These are phyloP conservation scores for Cystobasidium sp. DNA, from an alignment of 1,284 basidiomycete species.

Conservation along the genomic window DNA sequence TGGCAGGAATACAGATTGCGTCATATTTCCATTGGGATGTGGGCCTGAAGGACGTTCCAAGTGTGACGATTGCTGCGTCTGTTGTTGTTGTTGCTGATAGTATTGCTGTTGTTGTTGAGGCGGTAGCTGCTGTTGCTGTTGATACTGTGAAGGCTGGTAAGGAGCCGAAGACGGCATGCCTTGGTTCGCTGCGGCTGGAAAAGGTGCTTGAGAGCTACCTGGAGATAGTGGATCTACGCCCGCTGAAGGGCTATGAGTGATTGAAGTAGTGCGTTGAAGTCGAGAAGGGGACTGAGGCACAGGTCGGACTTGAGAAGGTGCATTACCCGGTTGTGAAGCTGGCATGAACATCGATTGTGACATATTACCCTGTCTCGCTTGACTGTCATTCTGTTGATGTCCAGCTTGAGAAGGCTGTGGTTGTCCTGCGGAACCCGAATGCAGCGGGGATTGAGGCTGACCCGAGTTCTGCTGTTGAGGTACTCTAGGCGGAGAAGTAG, in stretches of 20 bases:
- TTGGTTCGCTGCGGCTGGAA: not conserved
- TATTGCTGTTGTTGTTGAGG: not conserved
- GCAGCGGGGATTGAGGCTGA: conserved; percentile 1
- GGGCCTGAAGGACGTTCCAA: no score
- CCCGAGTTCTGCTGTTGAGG: not conserved
- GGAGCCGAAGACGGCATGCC: not conserved
- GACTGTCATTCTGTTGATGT: not conserved
- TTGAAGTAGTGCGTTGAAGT: not conserved
- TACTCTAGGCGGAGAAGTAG: not conserved
- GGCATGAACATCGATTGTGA: conserved; percentile 18
- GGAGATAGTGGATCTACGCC: conserved; percentile 8
- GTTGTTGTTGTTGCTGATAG: not conserved
- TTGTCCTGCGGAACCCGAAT: not conserved
- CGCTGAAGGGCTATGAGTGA: not conserved
- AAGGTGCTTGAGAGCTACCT: not conserved
- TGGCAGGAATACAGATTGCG: conserved; percentile 39
- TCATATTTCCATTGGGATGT: conserved; percentile 17
- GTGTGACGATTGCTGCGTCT: not conserved
- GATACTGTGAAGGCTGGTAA: not conserved
- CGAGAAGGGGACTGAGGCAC: not conserved
- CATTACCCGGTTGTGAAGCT: not conserved
- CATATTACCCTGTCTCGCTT: conserved; percentile 1
- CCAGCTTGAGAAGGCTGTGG: not conserved
- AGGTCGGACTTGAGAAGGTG: not conserved
- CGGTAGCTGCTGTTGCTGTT: not conserved